phyloP scores from a whole-genome alignment of 495 filamentous ascomycete genomes.

The Darksidea phi region DNA sequence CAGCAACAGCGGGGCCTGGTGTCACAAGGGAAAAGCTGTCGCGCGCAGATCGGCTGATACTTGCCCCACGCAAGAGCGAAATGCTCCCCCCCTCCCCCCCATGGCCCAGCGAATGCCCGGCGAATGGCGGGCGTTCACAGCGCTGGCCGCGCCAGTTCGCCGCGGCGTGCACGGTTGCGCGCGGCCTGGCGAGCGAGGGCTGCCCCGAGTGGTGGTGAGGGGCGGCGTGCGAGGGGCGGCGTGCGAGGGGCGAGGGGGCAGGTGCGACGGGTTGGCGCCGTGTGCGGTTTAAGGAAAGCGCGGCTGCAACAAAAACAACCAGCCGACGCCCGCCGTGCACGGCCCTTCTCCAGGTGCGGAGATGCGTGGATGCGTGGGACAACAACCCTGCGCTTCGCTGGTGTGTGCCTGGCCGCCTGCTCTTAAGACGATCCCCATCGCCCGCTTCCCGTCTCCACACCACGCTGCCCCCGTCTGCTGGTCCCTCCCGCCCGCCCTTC shows the following conservation, averaged over 20 bases:
- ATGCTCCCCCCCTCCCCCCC: too few relatives aligned
- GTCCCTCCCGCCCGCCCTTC: constrained; percentile 6
- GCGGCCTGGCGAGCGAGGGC: neutral
- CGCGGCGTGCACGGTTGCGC: neutral
- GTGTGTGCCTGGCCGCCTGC: constrained; percentile 23
- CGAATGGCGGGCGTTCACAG: constrained; percentile 9
- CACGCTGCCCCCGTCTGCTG: constrained; percentile 19
- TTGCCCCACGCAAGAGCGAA: too few relatives aligned
- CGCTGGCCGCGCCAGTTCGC: neutral
- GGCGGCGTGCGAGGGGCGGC: too few relatives aligned
- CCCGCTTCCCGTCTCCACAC: constrained; percentile 25
- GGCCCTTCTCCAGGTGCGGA: too few relatives aligned
- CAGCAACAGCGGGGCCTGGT: constrained; percentile 1
- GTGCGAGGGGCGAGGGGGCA: too few relatives aligned
- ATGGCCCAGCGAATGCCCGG: too few relatives aligned
- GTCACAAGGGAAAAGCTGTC: constrained; percentile 19
- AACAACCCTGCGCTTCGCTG: too few relatives aligned
- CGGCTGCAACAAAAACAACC: too few relatives aligned
- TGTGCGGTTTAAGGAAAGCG: too few relatives aligned
- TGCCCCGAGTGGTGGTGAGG: too few relatives aligned
- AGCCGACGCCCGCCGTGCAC: too few relatives aligned
- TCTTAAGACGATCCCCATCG: constrained; percentile 24
- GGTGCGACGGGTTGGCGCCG: too few relatives aligned
- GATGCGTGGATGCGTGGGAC: constrained; percentile 10
- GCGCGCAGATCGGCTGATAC: neutral